Evolutionary conservation across 345 rosid genomes (phyloP).

Genomic region (Microthlaspi erraticum): DNA sequence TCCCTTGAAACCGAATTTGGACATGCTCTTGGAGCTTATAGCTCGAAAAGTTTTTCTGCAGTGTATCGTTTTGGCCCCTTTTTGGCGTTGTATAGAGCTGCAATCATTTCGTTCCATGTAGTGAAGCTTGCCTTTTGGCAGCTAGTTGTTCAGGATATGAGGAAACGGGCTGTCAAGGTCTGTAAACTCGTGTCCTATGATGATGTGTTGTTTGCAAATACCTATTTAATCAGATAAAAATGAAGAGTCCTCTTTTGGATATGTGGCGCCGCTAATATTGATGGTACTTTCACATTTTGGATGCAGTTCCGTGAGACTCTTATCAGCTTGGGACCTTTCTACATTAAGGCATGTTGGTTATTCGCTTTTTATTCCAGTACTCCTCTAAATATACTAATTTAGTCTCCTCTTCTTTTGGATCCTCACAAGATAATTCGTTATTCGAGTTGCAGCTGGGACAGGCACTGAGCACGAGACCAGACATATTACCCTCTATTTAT

Average conservation of each 20-base stretch:
- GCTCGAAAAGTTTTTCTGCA: constrained; percentile 65
- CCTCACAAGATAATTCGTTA: constrained; percentile 1
- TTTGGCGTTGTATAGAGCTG: constrained; percentile 88
- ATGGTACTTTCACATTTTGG: constrained; percentile 25
- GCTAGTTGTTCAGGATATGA: constrained; percentile 66
- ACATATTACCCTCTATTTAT: constrained; percentile 80
- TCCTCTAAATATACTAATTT: not conserved
- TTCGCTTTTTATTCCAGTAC: not conserved
- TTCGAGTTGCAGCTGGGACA: constrained; percentile 81
- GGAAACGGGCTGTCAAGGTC: constrained; percentile 77
- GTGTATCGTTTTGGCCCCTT: constrained; percentile 78
- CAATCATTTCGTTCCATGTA: constrained; percentile 78
- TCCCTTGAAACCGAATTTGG: constrained; percentile 95
- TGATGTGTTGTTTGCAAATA: constrained; percentile 12
- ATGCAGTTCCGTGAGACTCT: constrained; percentile 91
- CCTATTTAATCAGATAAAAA: constrained; percentile 8
- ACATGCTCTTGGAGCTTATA: constrained; percentile 64
- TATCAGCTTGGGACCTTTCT: constrained; percentile 89
- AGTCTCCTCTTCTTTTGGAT: not conserved
- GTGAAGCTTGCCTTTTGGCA: constrained; percentile 78
- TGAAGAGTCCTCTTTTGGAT: constrained; percentile 2
- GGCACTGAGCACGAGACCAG: constrained; percentile 95
- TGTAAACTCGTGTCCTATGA: not conserved
- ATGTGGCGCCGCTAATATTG: not conserved
- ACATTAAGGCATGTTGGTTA: constrained; percentile 72